A percentile compares a stretch with the other conserved stretches of the same genome.
phyloP scores from a whole-genome alignment of 2,329 filamentous ascomycete species.

The Parafenestella ontariensis region DNA sequence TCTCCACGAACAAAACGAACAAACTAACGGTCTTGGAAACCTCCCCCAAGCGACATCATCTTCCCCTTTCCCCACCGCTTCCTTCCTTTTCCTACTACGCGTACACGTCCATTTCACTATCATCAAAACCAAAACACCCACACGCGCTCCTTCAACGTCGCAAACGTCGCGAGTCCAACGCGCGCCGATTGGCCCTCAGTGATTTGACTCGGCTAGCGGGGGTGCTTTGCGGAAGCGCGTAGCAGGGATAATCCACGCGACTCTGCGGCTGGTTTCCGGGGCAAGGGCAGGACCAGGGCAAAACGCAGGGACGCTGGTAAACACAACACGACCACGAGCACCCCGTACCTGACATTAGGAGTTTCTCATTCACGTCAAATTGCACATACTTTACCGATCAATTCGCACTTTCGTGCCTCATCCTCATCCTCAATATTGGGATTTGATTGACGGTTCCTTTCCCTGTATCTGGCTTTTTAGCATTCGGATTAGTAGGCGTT shows the following conservation, averaged over 20 bases:
- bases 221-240: too few relatives aligned
- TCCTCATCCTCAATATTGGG: too few relatives aligned
- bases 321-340: background rate
- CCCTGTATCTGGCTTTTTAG: too few relatives aligned
- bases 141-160: background rate
- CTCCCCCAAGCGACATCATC: too few relatives aligned
- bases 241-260: slow-evolving; percentile 8
- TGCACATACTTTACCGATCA: background rate
- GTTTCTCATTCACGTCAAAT: background rate
- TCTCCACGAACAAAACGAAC: too few relatives aligned
- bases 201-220: background rate
- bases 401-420: too few relatives aligned
- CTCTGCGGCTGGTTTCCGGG: slow-evolving; percentile 9
- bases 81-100: too few relatives aligned
- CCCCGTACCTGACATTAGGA: background rate
- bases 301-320: slow-evolving; percentile 6
- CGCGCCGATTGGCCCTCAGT: slow-evolving; percentile 18
- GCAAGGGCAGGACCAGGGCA: background rate
- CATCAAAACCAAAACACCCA: background rate
- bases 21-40: too few relatives aligned
- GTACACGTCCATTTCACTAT: too few relatives aligned
- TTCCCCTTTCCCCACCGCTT: too few relatives aligned
- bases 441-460: too few relatives aligned
- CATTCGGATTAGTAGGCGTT: too few relatives aligned
- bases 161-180: slow-evolving; percentile 17